Evolutionary conservation across 805 yeast species (phyloP), one percentile per base, ranked within the genome.

Genomic region (Teunomyces kruisii): DNA sequence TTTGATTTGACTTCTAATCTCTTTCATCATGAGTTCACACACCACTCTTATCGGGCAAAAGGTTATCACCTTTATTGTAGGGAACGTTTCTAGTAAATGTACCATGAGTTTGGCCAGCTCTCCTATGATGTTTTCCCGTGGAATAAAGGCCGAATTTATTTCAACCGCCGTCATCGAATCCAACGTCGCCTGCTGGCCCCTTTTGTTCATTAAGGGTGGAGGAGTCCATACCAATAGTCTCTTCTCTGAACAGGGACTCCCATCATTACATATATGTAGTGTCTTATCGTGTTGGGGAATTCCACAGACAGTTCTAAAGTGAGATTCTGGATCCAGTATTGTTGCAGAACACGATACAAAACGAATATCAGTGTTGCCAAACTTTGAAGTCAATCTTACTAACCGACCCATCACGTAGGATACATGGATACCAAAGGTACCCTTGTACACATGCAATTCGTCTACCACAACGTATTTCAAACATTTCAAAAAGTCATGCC

Each of bases 291-390:
- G 26, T 2, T 17, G 39, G 0, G 74, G 68, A 3, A 88, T 67
- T 0, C 96, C 95, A 55, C 92, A 88, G 19, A 94, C 74, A 3
- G 79, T 69, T 30, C 78, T 64, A 83, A 92, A 87, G 57, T 90
- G 95, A 8, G 73, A 56, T 0, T 70, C 67, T 0, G 99, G 98
- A 37, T 81, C 76, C 47, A 79, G 78, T 44, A 94, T 77, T 0
- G 99, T 94, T 0, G 99, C 99, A 0, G 98, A 91, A 66, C 99
- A 92, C 1, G 96, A 86, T 4, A 94, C 81, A 59, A 86, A 89
- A 45, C 76, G 78, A 32, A 88, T 55, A 2, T 68, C 49, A n/a
- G 64, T 51, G 49, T 84, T 83, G 0, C 84, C 83, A 50, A 88
- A 78, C 6, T 36, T 42, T 9, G 42, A 31, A 16, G 49, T 44